phyloP scores from a whole-genome alignment of 345 rosid species.

The Eutrema japonicum region DNA sequence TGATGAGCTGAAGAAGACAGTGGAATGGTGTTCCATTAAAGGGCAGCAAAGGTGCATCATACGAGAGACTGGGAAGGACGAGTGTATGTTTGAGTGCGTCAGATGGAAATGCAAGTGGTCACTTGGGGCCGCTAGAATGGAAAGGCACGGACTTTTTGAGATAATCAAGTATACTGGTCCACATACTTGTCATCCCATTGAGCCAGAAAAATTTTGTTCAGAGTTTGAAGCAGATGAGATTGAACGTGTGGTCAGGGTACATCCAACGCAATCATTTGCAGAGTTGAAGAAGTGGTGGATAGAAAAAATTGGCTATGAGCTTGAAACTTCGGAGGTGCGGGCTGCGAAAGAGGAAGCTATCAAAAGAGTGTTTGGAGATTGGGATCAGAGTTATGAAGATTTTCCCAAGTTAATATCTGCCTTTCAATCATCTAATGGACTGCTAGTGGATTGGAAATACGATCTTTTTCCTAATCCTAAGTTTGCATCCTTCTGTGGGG shows the following conservation, averaged over 20 bases:
- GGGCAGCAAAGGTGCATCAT: neutral
- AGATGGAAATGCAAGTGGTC: constrained; percentile 40
- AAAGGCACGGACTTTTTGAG: constrained; percentile 18
- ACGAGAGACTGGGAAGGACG: neutral
- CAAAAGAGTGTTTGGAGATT: constrained; percentile 5
- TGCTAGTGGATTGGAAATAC: neutral
- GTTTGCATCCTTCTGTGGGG: constrained; percentile 9
- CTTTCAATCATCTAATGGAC: neutral
- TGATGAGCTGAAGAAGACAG: constrained; percentile 26
- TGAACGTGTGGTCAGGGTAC: constrained; percentile 22
- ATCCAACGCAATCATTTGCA: neutral
- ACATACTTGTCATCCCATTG: neutral
- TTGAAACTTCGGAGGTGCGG: neutral
- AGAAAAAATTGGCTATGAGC: neutral
- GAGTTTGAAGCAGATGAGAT: constrained; percentile 3
- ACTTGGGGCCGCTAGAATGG: constrained; percentile 2
- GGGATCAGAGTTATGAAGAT: constrained; percentile 21
- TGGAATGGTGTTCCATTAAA: constrained; percentile 29
- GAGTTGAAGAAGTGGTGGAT: constrained; percentile 16
- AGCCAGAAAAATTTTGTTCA: neutral
- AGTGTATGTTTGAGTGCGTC: neutral
- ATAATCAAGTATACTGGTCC: constrained; percentile 7
- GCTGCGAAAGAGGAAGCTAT: neutral
- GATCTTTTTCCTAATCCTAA: neutral
- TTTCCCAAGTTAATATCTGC: constrained; percentile 32